These are phyloP conservation scores for Speleostelium caveatum DNA, from an alignment of 78 protist genomes.

Conservation along the genomic window DNA sequence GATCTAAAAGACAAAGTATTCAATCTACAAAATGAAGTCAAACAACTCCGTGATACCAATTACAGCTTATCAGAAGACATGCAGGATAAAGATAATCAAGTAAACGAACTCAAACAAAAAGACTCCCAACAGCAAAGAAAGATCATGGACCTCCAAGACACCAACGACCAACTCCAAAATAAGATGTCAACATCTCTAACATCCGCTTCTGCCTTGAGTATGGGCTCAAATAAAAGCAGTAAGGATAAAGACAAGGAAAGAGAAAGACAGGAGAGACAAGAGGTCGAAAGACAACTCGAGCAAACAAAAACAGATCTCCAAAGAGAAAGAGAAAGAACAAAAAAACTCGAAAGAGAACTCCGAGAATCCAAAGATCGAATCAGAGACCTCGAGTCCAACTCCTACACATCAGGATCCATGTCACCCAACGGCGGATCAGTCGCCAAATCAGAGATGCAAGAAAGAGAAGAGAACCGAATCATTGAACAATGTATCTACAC, in stretches of 20 bases:
- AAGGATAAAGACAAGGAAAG: neutral
- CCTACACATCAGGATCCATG: neutral
- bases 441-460: constrained; percentile 46
- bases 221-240: constrained; percentile 4
- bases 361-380: constrained; percentile 26
- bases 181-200: constrained; percentile 12
- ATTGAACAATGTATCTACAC: constrained; percentile 58
- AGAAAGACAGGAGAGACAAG: constrained; percentile 3
- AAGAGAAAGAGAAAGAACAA: constrained; percentile 26
- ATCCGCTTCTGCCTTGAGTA: constrained; percentile 34
- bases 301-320: neutral
- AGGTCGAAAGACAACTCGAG: constrained; percentile 28
- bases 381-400: constrained; percentile 9
- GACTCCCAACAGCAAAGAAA: neutral
- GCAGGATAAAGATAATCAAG: neutral
- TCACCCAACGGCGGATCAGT: neutral
- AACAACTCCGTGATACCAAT: constrained; percentile 2
- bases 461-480: constrained; percentile 32
- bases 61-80: neutral
- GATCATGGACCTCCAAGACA: constrained; percentile 1
- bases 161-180: constrained; percentile 13
- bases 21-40: constrained; percentile 2
- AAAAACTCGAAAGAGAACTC: constrained; percentile 31
- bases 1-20: constrained; percentile 37
- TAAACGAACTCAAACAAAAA: neutral